Percentiles rank a stretch among this genome's conserved stretches.
Conservation (phyloP, 2,329 filamentous ascomycete genomes). For the Karstenula rhodostoma region DNA sequence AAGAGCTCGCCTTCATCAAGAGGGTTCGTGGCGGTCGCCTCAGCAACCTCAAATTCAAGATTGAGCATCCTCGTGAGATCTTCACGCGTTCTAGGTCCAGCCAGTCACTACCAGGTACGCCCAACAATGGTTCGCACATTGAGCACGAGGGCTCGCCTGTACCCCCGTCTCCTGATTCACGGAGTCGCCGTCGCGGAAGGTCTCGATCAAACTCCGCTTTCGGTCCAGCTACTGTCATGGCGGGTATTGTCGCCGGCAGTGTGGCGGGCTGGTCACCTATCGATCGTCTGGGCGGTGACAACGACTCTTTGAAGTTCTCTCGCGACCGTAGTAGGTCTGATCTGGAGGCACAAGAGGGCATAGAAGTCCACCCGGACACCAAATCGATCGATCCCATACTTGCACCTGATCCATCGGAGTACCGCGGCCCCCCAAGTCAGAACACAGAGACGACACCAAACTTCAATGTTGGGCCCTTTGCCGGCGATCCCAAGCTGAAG, state of each 20-base stretch:
- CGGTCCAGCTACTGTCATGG: slow-evolving; percentile 79
- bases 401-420: slow-evolving; percentile 51
- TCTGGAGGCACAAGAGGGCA: slow-evolving; percentile 52
- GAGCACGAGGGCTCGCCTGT: slow-evolving; percentile 52
- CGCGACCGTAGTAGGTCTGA: slow-evolving; percentile 47
- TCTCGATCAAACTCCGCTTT: slow-evolving; percentile 77
- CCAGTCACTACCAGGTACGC: slow-evolving; percentile 70
- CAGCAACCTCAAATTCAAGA: slow-evolving; percentile 80
- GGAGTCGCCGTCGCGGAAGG: slow-evolving; percentile 66
- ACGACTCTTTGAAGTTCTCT: slow-evolving; percentile 52
- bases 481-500: slow-evolving; percentile 48
- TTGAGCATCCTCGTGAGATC: slow-evolving; percentile 76
- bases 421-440: slow-evolving; percentile 55
- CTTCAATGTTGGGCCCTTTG: slow-evolving; percentile 54
- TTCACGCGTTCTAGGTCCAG: slow-evolving; percentile 70
- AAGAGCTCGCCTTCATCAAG: slow-evolving; percentile 83
- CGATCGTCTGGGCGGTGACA: slow-evolving; percentile 58
- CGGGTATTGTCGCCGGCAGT: slow-evolving; percentile 80
- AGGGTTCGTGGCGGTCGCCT: slow-evolving; percentile 82
- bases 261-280: slow-evolving; percentile 80
- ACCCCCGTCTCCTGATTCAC: slow-evolving; percentile 61
- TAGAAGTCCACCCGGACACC: slow-evolving; percentile 60
- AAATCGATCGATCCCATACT: slow-evolving; percentile 58
- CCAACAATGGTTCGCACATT: slow-evolving; percentile 59
- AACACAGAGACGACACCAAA: slow-evolving; percentile 54